Base-by-base conservation (phyloP, 2,329 filamentous ascomycete species). In the Phialophora chinensis region DNA sequence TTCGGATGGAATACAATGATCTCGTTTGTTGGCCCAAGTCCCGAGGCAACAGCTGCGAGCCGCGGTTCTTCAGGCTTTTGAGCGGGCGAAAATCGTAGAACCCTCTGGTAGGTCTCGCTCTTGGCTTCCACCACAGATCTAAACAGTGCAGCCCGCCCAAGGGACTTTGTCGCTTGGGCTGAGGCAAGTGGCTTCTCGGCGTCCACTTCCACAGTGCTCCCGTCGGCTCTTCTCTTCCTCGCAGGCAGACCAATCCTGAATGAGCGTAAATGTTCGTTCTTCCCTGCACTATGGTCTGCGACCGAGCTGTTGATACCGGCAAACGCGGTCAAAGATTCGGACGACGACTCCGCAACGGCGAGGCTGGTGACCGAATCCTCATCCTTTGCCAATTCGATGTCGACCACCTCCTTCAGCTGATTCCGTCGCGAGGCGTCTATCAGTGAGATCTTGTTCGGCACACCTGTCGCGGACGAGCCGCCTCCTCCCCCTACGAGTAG, bases 281-380 rank as follows among this genome's bases (percentile, higher is more conserved):
- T 90, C 70, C 90, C 91, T 70, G 88, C 88, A 72, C 88, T 84
- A 70, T 93, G 85, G 65, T 92, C 89, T 5, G 84, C 85, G 55
- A 88, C 84, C 66, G 89, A 90, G 66, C 92, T 93, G 77, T 97
- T 97, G 80, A 97, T 89, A 62, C 93, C 93, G 29, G 93, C 91
- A 71, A 91, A 88, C 7, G 87, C 79, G 50, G 86, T 76, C 5
- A 86, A 73, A 75, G 72, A 84, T 71, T 74, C 83, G 76, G 75
- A 86, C 60, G 76, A 82, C 73, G 84, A 88, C 75, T 80, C 85
- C 71, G 92, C 88, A 60, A 90, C 87, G 50, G 88, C 92, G 58
- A 97, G 84, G 62, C 91, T 93, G 71, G 90, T 92, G 66, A 96
- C 91, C 64, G 91, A 96, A 79, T 98, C 94, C 80, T 97, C 93